Evolutionary conservation across 768 basidiomycete genomes (phyloP).

Genomic region (Vararia minispora): DNA sequence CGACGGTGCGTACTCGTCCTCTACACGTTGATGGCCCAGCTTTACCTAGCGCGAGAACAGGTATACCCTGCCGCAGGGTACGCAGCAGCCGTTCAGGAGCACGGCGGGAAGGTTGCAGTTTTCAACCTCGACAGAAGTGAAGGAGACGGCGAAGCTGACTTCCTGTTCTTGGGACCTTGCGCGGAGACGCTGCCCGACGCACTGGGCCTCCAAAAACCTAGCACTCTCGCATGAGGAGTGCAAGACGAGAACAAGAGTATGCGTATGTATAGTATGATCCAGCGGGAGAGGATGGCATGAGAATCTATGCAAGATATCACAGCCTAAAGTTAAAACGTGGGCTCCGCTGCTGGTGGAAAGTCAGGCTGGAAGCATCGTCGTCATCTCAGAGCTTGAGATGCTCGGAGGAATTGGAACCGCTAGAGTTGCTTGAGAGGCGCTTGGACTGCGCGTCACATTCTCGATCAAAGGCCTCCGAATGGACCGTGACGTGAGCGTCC

Average conservation of each 20-base stretch:
- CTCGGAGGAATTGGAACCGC: slow-evolving; percentile 4
- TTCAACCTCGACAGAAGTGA: slow-evolving; percentile 23
- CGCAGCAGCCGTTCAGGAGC: slow-evolving; percentile 14
- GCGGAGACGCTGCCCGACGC: slow-evolving; percentile 33
- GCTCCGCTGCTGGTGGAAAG: background rate
- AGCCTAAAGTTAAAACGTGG: slow-evolving; percentile 1
- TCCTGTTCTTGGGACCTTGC: slow-evolving; percentile 39
- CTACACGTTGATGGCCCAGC: background rate
- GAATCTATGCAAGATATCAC: background rate
- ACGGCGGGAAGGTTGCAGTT: slow-evolving; percentile 26
- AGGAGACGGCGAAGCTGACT: slow-evolving; percentile 34
- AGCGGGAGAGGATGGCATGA: too few species aligned
- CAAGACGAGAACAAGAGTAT: slow-evolving; percentile 1
- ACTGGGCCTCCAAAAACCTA: too few species aligned
- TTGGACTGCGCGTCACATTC: too few species aligned
- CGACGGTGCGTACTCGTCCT: slow-evolving; percentile 10
- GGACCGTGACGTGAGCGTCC: too few species aligned
- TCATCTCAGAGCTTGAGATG: background rate
- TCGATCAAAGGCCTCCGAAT: too few species aligned
- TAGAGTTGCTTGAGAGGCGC: too few species aligned
- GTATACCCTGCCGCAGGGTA: slow-evolving; percentile 25
- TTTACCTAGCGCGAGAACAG: slow-evolving; percentile 14
- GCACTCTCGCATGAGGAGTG: too few species aligned
- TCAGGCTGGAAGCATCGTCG: slow-evolving; percentile 2
- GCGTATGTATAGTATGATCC: slow-evolving; percentile 3